Evolutionary conservation across 2,329 filamentous ascomycete species (phyloP), one percentile per base, ranked within the genome.

Genomic region (Albifimbria verrucaria): DNA sequence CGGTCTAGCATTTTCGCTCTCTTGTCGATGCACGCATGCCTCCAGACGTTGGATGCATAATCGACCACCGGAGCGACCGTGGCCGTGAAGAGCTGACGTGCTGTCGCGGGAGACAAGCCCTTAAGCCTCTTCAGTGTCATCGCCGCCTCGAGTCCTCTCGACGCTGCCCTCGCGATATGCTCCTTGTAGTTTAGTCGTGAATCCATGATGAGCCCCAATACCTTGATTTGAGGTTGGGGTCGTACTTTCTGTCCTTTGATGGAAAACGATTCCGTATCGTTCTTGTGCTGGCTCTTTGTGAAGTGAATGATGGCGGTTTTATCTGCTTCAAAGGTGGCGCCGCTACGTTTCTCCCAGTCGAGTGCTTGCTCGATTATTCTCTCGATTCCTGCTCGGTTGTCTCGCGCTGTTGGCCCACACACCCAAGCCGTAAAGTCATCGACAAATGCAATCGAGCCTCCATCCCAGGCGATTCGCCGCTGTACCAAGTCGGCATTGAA

Each of bases 281-380:
- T 26, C 21, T 50, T 50, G n/a, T 43, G n/a, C 10, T 22, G 15
- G n/a, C n/a, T 48, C 12, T 57, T 51, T 20, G 62, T 58, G 42
- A 63, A 59, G 45, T 62, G 53, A 15, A 64, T 60, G 22, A 65
- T 56, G 10, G 53, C 49, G 17, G 58, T 65, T 53, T 65, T 65
- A 2, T 62, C 57, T 25, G 52, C 55, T 55, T 63, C 55, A 28
- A 67, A 64, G 6, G 56, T 61, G 20, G 60, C 57, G 39, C 63
- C 56, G 47, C 63, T 65, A 45, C 58, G 52, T 25, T 48, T 62
- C 26, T 32, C 26, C 26, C 26, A 32, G 26, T 32, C 26, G 26
- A 32, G 26, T 15, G 26, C 47, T 66, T 54, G 46, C 15, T 60
- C 42, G 26, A 66, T 64, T 21, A 65, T 61, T 7, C 57, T 52